A percentile compares a stretch with the other conserved stretches of the same genome.
These are phyloP conservation scores for Colletotrichum tanaceti DNA, from an alignment of 2,329 filamentous ascomycete genomes.

Conservation along the genomic window DNA sequence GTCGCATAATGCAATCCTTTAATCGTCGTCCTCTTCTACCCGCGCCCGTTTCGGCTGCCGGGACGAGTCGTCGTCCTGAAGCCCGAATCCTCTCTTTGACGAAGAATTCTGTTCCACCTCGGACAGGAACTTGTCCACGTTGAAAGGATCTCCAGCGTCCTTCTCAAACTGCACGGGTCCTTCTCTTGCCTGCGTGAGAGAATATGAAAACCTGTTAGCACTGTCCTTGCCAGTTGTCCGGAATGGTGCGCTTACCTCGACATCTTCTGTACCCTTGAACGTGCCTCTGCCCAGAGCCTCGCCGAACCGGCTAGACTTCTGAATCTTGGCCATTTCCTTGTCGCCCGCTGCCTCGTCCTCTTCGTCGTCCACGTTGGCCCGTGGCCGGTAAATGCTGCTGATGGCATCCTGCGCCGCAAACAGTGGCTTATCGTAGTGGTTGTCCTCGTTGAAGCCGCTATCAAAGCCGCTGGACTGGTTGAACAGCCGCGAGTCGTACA, in stretches of 20 bases:
- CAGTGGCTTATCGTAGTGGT: constrained; percentile 95
- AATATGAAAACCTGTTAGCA: constrained; percentile 26
- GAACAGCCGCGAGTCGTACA: constrained; percentile 97
- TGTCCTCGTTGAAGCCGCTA: constrained; percentile 95
- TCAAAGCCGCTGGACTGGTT: constrained; percentile 94
- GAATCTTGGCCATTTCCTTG: constrained; percentile 86
- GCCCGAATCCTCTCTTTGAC: constrained; percentile 79
- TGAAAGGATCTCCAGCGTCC: constrained; percentile 85
- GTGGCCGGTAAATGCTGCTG: constrained; percentile 90
- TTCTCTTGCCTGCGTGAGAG: constrained; percentile 71
- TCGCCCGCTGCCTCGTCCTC: constrained; percentile 84
- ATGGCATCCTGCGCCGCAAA: constrained; percentile 97
- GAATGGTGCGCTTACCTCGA: constrained; percentile 69
- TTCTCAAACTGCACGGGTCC: constrained; percentile 98
- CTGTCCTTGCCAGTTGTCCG: background rate
- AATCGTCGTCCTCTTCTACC: constrained; percentile 77
- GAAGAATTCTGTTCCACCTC: constrained; percentile 75
- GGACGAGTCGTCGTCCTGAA: constrained; percentile 71
- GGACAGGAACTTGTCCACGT: constrained; percentile 91
- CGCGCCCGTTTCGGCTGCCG: constrained; percentile 77
- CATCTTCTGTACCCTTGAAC: constrained; percentile 87
- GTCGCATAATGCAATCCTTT: constrained; percentile 31
- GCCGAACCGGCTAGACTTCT: constrained; percentile 83
- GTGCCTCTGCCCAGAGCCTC: constrained; percentile 90
- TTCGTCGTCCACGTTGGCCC: constrained; percentile 78